Evolutionary conservation across 2,329 filamentous ascomycete species (phyloP), one percentile per base, ranked within the genome.

Genomic region (Sporothrix sp.): DNA sequence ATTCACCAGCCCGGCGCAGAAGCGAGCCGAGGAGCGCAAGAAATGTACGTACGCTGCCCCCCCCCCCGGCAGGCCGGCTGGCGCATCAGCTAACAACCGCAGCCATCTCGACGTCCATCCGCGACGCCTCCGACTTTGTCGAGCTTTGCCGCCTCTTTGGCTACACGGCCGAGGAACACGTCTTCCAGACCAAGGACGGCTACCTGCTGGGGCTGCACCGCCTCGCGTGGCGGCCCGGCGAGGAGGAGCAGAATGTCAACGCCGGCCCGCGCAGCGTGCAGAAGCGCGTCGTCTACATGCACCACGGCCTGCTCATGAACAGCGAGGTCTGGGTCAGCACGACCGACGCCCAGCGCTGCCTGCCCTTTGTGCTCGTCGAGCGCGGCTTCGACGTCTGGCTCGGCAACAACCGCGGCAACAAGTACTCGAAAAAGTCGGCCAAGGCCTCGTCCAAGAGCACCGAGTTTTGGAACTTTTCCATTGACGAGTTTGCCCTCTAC

Each of bases 221-320:
- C 7, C 70, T 98, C 42, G 87, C 86, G 18, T 94, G 85, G 78
- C 79, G 77, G 53, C 85, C 81, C 59, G 88, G 87, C 10, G 88
- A 95, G 64, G 86, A 93, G 63, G 79, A 81, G n/a, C 70, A 75
- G 49, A 79, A 79, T 56, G 85, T 95, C 60, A 96, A 96, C 63
- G 71, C 74, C 46, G 85, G 85, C 0, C 73, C 75, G 1, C 73
- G 75, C 32, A 83, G 82, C 60, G 59, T 85, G 25, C 77, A 76
- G 66, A 96, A 96, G 71, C 85, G 83, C 59, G 87, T 97, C 44
- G 82, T 93, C 7, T 98, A 97, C 65, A 72, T 98, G 56, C 93
- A 98, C 62, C 93, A 98, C 66, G 93, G 91, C 8, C 75, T 98
- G 52, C 78, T 98, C 62, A 98, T 98, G 93, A 97, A 96, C 68